phyloP scores from a whole-genome alignment of 371 early-diverging fungal genomes.

The Zychaea mexicana region DNA sequence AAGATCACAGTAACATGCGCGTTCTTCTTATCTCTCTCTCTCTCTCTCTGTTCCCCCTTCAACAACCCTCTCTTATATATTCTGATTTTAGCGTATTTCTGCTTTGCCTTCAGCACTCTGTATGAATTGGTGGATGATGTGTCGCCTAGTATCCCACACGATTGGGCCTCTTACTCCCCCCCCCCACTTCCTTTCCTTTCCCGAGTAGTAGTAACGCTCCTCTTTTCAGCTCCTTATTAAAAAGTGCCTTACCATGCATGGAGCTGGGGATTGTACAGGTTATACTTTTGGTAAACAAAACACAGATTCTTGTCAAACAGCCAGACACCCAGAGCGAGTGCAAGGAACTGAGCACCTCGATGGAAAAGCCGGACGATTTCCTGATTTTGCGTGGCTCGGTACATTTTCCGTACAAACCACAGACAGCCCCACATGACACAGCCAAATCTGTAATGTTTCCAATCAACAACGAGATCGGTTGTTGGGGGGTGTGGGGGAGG shows the following conservation, averaged over 20 bases:
- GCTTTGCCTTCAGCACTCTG: too few relatives aligned
- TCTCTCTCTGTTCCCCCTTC: neutral
- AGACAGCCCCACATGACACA: constrained; percentile 48
- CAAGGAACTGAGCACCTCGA: constrained; percentile 29
- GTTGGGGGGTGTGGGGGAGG: neutral
- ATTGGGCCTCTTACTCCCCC: too few relatives aligned
- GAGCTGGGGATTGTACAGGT: constrained; percentile 34
- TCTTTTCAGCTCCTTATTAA: neutral
- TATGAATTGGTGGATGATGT: too few relatives aligned
- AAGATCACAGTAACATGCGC: too few relatives aligned
- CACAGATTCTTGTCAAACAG: constrained; percentile 45
- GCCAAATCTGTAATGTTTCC: constrained; percentile 35
- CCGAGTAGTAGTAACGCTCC: too few relatives aligned
- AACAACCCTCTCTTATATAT: neutral
- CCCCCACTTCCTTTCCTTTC: too few relatives aligned
- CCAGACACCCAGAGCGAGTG: constrained; percentile 36
- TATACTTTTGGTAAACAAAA: constrained; percentile 26
- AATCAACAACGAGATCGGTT: too few relatives aligned
- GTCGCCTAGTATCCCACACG: too few relatives aligned
- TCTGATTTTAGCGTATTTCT: too few relatives aligned
- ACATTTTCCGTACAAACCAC: constrained; percentile 41
- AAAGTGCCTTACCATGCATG: constrained; percentile 32
- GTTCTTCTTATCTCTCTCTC: too few relatives aligned
- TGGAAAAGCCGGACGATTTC: constrained; percentile 30
- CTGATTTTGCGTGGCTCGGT: constrained; percentile 21